Evolutionary conservation across 1,284 basidiomycete species (phyloP), one percentile per base, ranked within the genome.

Genomic region (Ceratobasidium sp.): DNA sequence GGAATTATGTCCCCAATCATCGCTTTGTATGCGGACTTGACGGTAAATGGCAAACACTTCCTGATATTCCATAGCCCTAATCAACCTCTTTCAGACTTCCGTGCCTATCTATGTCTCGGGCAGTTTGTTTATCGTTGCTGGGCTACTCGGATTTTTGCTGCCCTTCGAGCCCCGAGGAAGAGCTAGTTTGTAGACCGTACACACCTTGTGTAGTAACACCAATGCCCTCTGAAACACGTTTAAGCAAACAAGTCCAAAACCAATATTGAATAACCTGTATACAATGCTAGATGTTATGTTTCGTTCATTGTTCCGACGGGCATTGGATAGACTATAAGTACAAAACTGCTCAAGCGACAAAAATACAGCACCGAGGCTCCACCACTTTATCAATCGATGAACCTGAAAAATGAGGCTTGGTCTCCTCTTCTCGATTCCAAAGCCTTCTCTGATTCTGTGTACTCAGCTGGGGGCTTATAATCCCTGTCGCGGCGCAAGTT

Each of bases 71-170:
- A 33, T 33, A 33, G 33, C 10, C 6, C 63, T 33, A 49, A 44
- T 49, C 26, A 42, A 28, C n/a, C 23, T 51, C 6, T 69, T 13
- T 20, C 49, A 79, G 26, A 92, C 91, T 1, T 84, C 90, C 0
- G 90, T 90, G 1, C 94, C 94, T 13, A 92, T 95, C 49, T 95
- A 90, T 82, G 89, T 94, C 53, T 88, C 91, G 1, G 93, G 91
- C 9, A 89, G 87, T 20, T 84, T 94, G 78, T 91, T 94, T 82
- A 83, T 95, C 33, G 85, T 88, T 3, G 87, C 91, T 0, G 91
- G 92, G 0, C 78, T 89, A 18, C 82, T 94, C 42, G 89, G 91
- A 44, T 82, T 94, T 68, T 81, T 93, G 28, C 83, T 95, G 20
- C 93, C 94, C 0, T 93, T 90, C 82, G 92, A 94, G 82, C 90